phyloP scores from a whole-genome alignment of 73 alveolate genomes.

The Tetrahymena malaccensis region DNA sequence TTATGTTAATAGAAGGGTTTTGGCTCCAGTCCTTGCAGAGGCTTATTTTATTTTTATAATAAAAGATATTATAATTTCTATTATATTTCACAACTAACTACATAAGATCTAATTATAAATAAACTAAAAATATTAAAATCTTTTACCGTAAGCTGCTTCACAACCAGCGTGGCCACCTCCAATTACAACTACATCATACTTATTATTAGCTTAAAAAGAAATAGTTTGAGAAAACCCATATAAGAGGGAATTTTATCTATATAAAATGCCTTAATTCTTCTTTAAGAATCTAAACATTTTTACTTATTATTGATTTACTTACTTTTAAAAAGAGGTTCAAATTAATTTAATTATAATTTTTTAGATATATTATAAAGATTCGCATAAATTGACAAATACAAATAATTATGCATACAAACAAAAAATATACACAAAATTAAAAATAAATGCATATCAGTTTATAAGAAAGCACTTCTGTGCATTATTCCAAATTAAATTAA shows the following conservation, averaged over 20 bases:
- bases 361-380: background rate
- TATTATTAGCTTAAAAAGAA: background rate
- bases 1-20: conserved; percentile 51
- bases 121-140: background rate
- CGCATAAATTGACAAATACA: background rate
- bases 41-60: background rate
- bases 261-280: background rate
- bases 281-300: background rate
- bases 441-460: background rate
- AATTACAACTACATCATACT: conserved; percentile 45
- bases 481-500: background rate
- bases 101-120: background rate
- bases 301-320: background rate
- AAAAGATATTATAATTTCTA: background rate
- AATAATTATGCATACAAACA: background rate
- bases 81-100: background rate
- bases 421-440: background rate
- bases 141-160: conserved; percentile 50
- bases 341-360: background rate
- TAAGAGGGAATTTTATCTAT: background rate
- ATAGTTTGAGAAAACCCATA: background rate
- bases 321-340: background rate
- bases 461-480: background rate
- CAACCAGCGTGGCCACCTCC: conserved; percentile 80
- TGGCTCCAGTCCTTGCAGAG: conserved; percentile 59